Evolutionary conservation across 2,329 filamentous ascomycete species (phyloP), one percentile per base, ranked within the genome.

Genomic region (Epicoccum nigrum): DNA sequence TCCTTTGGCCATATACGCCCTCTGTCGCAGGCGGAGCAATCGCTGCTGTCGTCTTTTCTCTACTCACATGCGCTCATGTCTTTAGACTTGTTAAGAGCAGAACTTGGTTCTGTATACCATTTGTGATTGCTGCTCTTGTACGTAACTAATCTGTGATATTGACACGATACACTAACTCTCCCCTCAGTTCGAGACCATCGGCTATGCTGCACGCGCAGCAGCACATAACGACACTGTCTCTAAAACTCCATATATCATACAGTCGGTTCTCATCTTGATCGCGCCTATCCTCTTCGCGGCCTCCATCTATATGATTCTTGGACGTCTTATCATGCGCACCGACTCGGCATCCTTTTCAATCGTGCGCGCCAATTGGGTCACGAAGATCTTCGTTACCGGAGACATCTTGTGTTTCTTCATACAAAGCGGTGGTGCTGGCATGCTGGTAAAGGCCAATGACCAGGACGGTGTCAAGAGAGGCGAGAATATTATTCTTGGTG

Each of bases 401-500:
- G 83, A 86, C 56, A 63, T 84, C 3, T 40, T 83, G 5, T 80
- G 78, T 2, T 81, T 86, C 60, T 25, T 78, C 2, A 65, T 83
- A 3, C 83, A 85, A 63, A 72, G 71, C 12, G 71, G 69, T 21
- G 80, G 79, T 21, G 78, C 76, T n/a, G 78, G 75, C 28, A 75
- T 77, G 12, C 64, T 79, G 12, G 59, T 62, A 7, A 51, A 58
- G 25, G 64, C 69, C 0, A 64, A 64, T 1, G 63, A 67, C 20
- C 17, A 56, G 6, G 28, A 53, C 40, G 32, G 56, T 35, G 19
- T 68, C 40, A 58, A 75, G 20, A 67, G 70, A 11, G 81, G 79
- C n/a, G 65, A 82, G 56, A 76, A 78, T 15, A 72, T 86, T 40
- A 78, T 86, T n/a, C 68, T 86, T 7, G 78, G 59, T 1, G 84